Evolutionary conservation across 164 flowering plant species (phyloP).

Genomic region (Vitis riparia): DNA sequence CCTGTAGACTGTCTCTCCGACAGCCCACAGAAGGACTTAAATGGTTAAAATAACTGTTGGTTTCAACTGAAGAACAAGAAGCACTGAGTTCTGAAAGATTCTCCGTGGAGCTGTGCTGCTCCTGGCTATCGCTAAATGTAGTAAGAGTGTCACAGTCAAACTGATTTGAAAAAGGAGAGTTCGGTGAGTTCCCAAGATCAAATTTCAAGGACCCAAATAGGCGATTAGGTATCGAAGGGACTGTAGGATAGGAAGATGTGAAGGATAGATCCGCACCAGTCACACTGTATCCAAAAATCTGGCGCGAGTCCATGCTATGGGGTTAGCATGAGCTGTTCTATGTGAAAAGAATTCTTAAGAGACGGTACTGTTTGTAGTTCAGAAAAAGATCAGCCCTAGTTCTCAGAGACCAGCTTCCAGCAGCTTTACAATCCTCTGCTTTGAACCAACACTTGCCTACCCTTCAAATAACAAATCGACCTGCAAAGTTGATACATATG

Average conservation of each 20-base stretch:
- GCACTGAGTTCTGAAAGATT: slow-evolving; percentile 47
- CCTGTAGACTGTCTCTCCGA: slow-evolving; percentile 13
- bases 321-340: slow-evolving; percentile 23
- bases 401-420: not conserved
- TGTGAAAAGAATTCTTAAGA: not conserved
- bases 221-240: slow-evolving; percentile 37
- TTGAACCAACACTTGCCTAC: not conserved
- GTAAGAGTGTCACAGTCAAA: slow-evolving; percentile 52
- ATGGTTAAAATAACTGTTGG: slow-evolving; percentile 32
- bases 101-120: slow-evolving; percentile 60
- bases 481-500: slow-evolving; percentile 9
- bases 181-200: slow-evolving; percentile 50
- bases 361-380: not conserved
- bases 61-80: slow-evolving; percentile 55
- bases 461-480: not conserved
- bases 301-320: slow-evolving; percentile 55
- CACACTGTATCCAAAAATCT: slow-evolving; percentile 37
- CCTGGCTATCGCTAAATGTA: slow-evolving; percentile 55
- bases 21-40: slow-evolving; percentile 28
- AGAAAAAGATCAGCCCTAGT: not conserved
- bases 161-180: slow-evolving; percentile 57
- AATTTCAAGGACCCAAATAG: slow-evolving; percentile 42
- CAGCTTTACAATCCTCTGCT: not conserved
- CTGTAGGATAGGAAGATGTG: slow-evolving; percentile 34
- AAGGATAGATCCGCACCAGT: slow-evolving; percentile 38